phyloP scores from a whole-genome alignment of 2,329 filamentous ascomycete species.

The Colletotrichum sp. region DNA sequence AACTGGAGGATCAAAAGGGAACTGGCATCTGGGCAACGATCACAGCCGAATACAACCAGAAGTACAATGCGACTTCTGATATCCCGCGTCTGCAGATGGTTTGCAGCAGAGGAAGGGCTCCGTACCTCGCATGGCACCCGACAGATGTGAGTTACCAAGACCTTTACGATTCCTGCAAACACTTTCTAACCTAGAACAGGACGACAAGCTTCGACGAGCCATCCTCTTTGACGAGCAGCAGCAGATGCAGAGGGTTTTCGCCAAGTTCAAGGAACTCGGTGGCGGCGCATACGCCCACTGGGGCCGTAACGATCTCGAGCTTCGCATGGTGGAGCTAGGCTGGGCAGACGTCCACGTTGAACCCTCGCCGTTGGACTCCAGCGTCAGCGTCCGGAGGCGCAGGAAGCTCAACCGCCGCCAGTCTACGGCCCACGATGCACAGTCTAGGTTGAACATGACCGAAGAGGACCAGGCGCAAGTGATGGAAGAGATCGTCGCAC shows the following conservation, averaged over 20 bases:
- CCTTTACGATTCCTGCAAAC: not conserved
- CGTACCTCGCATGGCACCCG: slow-evolving; percentile 53
- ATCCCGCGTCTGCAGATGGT: slow-evolving; percentile 63
- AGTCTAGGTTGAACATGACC: slow-evolving; percentile 9
- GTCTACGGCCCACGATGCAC: slow-evolving; percentile 7
- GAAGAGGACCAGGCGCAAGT: slow-evolving; percentile 20
- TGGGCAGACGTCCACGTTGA: slow-evolving; percentile 47
- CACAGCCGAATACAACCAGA: slow-evolving; percentile 42
- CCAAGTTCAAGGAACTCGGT: slow-evolving; percentile 53
- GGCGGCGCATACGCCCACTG: slow-evolving; percentile 55
- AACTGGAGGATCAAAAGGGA: slow-evolving; percentile 48
- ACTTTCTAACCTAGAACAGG: slow-evolving; percentile 40
- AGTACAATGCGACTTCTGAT: slow-evolving; percentile 40
- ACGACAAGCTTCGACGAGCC: slow-evolving; percentile 33
- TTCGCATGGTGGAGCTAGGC: slow-evolving; percentile 52
- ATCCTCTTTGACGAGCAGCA: not conserved
- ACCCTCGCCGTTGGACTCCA: slow-evolving; percentile 34
- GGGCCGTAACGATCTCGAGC: slow-evolving; percentile 54
- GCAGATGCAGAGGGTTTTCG: slow-evolving; percentile 43
- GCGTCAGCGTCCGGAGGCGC: slow-evolving; percentile 42
- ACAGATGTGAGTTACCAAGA: slow-evolving; percentile 49
- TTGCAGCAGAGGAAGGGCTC: slow-evolving; percentile 54
- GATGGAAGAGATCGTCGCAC: slow-evolving; percentile 22
- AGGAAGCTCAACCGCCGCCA: slow-evolving; percentile 39
- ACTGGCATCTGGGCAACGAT: slow-evolving; percentile 66